Conservation (phyloP, 2,329 filamentous ascomycete species). For the Aspergillus texensis region DNA sequence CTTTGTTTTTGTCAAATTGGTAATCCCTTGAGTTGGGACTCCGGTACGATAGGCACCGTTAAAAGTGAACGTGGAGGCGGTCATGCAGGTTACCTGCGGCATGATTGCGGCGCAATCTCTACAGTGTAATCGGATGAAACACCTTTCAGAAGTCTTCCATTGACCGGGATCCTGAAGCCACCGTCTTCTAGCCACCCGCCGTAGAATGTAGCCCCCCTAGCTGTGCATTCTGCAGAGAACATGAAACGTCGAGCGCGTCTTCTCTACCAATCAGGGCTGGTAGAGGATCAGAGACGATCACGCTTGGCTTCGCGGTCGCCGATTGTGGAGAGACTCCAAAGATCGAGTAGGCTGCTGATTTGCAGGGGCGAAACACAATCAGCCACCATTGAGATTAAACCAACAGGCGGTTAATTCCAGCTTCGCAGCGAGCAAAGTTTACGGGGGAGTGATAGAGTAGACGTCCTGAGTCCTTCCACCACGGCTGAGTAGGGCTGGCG, state of each 20-base stretch:
- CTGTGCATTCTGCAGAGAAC: conserved; percentile 14
- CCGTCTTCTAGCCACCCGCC: not conserved
- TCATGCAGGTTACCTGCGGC: not conserved
- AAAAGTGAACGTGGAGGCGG: not conserved
- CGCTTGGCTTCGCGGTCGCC: conserved; percentile 1
- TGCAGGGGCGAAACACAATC: not conserved
- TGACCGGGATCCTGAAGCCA: conserved; percentile 8
- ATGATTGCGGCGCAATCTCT: not conserved
- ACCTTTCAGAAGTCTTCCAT: not conserved
- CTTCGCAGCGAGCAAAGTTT: not conserved
- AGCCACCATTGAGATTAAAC: not conserved
- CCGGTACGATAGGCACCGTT: not conserved
- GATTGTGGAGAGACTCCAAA: not conserved
- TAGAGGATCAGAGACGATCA: not conserved
- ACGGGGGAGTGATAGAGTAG: not conserved
- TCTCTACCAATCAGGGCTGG: conserved; percentile 16
- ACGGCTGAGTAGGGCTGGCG: not conserved
- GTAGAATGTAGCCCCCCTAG: not conserved
- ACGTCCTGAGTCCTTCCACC: not conserved
- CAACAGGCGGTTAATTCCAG: not conserved
- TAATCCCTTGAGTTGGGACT: not conserved
- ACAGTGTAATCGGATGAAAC: not conserved
- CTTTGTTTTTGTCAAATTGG: not conserved
- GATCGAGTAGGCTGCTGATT: not conserved
- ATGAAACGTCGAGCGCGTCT: conserved; percentile 19